Conservation (phyloP, 768 basidiomycete genomes). For the Rhizopogon salebrosus region DNA sequence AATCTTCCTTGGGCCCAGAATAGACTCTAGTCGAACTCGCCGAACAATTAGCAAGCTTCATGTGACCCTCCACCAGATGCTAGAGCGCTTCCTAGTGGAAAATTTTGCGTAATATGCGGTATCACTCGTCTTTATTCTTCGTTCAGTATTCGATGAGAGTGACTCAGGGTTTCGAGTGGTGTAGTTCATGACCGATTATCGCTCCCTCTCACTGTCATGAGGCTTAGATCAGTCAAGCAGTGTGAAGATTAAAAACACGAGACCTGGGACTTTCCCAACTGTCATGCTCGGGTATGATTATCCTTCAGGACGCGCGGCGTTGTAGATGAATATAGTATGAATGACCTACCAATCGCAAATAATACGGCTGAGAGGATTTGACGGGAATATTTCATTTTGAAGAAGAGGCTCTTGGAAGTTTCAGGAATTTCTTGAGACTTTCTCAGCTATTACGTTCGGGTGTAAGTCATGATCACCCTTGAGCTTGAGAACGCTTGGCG, state of each 20-base stretch:
- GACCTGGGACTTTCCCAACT: slow-evolving; percentile 43
- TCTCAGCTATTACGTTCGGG: too few species aligned
- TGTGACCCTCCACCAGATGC: slow-evolving; percentile 44
- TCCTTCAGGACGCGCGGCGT: slow-evolving; percentile 38
- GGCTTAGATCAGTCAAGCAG: neutral
- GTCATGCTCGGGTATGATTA: slow-evolving; percentile 39
- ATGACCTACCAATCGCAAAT: slow-evolving; percentile 28
- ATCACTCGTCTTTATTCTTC: slow-evolving; percentile 41
- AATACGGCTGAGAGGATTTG: slow-evolving; percentile 27
- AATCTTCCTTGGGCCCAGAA: slow-evolving; percentile 26
- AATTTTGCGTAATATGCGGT: slow-evolving; percentile 44
- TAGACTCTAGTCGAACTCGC: slow-evolving; percentile 37
- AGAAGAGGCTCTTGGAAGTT: too few species aligned
- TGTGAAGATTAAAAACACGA: slow-evolving; percentile 16
- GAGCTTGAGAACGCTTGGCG: too few species aligned
- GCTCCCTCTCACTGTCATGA: slow-evolving; percentile 24
- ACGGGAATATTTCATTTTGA: slow-evolving; percentile 15
- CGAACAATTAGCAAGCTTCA: slow-evolving; percentile 25
- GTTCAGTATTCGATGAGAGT: slow-evolving; percentile 26
- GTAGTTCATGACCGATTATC: slow-evolving; percentile 58
- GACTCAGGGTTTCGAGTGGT: slow-evolving; percentile 29
- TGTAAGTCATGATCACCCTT: too few species aligned
- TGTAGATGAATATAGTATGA: slow-evolving; percentile 36
- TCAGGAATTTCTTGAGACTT: too few species aligned
- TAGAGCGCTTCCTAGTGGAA: slow-evolving; percentile 42